These are phyloP conservation scores for Hydnomerulius pinastri DNA, from an alignment of 768 basidiomycete species.

Conservation along the genomic window DNA sequence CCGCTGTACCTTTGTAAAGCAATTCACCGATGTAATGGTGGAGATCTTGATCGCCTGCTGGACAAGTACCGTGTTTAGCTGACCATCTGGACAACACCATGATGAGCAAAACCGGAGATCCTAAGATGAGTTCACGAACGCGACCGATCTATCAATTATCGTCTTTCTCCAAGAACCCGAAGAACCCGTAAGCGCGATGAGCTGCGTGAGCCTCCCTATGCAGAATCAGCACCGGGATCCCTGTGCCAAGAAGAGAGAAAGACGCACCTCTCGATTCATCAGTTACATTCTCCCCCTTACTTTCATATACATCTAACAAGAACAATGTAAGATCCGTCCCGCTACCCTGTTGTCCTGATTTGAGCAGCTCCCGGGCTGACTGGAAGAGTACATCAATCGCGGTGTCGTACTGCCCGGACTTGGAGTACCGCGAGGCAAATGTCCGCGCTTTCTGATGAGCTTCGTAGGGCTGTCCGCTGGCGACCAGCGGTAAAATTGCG, in stretches of 20 bases:
- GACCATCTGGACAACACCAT: conserved; percentile 68
- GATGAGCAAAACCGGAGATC: conserved; percentile 19
- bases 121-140: conserved; percentile 50
- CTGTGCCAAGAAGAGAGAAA: conserved; percentile 13
- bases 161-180: conserved; percentile 89
- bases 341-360: conserved; percentile 85
- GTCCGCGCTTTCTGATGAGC: conserved; percentile 97
- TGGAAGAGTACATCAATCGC: conserved; percentile 95
- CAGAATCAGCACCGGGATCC: conserved; percentile 1
- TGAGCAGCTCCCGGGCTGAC: conserved; percentile 83
- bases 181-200: conserved; percentile 83
- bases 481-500: conserved; percentile 74
- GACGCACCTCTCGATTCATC: conserved; percentile 79
- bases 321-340: conserved; percentile 84
- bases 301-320: conserved; percentile 82
- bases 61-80: conserved; percentile 71
- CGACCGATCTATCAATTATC: conserved; percentile 78
- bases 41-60: conserved; percentile 85
- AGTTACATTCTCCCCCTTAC: conserved; percentile 66
- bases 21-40: conserved; percentile 92
- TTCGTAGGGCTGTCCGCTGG: conserved; percentile 76
- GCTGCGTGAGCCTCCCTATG: conserved; percentile 83
- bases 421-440: conserved; percentile 85
- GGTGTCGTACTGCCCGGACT: conserved; percentile 77
- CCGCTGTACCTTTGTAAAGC: conserved; percentile 69